Conservation (phyloP, 164 flowering plant genomes). For the Paratinospora sagittata region DNA sequence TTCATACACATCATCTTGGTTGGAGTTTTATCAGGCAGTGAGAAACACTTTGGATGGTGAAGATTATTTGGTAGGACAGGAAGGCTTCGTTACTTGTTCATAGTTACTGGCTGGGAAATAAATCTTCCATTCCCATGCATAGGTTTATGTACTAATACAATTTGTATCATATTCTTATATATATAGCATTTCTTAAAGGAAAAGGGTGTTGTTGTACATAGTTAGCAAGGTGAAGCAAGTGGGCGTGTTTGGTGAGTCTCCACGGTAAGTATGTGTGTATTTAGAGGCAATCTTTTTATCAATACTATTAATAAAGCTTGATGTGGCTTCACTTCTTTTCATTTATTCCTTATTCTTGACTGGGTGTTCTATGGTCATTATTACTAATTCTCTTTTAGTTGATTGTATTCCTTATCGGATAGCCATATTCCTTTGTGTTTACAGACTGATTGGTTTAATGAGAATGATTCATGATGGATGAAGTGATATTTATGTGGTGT, state of each 20-base stretch:
- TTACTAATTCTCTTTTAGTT: background rate
- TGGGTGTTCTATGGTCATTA: background rate
- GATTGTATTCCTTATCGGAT: background rate
- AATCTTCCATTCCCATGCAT: constrained; percentile 6
- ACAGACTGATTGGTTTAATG: too few species aligned
- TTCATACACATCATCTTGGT: constrained; percentile 58
- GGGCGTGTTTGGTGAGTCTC: constrained; percentile 16
- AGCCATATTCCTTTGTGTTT: too few species aligned
- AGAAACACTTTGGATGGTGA: constrained; percentile 49
- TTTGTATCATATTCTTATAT: constrained; percentile 17
- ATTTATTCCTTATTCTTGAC: background rate
- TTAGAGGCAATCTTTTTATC: constrained; percentile 15
- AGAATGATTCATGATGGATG: too few species aligned
- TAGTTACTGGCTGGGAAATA: constrained; percentile 20
- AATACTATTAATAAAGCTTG: constrained; percentile 9
- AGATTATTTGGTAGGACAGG: constrained; percentile 35
- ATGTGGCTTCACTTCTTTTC: background rate
- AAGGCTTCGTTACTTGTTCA: constrained; percentile 52
- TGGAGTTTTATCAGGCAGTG: constrained; percentile 67
- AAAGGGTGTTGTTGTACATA: constrained; percentile 31
- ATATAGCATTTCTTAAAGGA: constrained; percentile 14
- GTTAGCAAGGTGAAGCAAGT: constrained; percentile 15
- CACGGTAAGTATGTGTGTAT: constrained; percentile 21
- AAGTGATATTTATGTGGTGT: too few species aligned
- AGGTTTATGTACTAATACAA: constrained; percentile 14